Conservation (phyloP, 192 early-diverging fungal species). For the Bifiguratus adelaidae region DNA sequence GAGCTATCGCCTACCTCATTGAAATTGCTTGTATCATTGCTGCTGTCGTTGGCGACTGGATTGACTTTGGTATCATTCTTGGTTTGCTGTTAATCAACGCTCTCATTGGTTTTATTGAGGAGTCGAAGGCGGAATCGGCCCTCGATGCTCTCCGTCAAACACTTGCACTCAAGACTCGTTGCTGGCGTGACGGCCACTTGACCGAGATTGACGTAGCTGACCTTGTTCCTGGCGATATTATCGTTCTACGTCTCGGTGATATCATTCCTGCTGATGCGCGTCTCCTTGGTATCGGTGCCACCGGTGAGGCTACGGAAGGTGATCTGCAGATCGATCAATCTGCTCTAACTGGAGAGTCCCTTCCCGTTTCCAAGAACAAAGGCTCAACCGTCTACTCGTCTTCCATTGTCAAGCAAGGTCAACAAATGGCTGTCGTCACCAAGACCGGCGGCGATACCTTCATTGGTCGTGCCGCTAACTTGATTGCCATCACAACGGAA, state of each 20-base stretch:
- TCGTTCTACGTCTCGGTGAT: constrained; percentile 82
- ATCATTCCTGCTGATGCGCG: constrained; percentile 85
- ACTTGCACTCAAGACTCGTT: constrained; percentile 74
- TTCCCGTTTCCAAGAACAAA: constrained; percentile 76
- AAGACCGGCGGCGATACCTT: constrained; percentile 88
- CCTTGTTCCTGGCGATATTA: constrained; percentile 84
- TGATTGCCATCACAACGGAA: constrained; percentile 84
- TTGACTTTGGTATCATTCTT: constrained; percentile 72
- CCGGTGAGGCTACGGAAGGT: constrained; percentile 65
- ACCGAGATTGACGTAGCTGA: constrained; percentile 55
- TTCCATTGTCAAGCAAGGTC: constrained; percentile 87
- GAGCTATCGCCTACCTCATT: constrained; percentile 78
- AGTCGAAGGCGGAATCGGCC: constrained; percentile 82
- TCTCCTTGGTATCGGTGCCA: constrained; percentile 60
- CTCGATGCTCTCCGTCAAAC: constrained; percentile 88
- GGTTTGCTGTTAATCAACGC: constrained; percentile 73
- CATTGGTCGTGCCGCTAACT: constrained; percentile 83
- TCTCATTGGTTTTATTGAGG: constrained; percentile 81
- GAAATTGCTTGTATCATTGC: constrained; percentile 76
- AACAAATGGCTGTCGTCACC: constrained; percentile 81
- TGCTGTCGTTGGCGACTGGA: constrained; percentile 44
- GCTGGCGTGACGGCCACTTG: constrained; percentile 65
- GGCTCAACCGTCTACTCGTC: constrained; percentile 79
- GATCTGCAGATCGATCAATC: constrained; percentile 83
- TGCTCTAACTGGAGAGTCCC: constrained; percentile 87